Evolutionary conservation across 139 green algal genomes (phyloP).

Genomic region (Picochlorum sp.): DNA sequence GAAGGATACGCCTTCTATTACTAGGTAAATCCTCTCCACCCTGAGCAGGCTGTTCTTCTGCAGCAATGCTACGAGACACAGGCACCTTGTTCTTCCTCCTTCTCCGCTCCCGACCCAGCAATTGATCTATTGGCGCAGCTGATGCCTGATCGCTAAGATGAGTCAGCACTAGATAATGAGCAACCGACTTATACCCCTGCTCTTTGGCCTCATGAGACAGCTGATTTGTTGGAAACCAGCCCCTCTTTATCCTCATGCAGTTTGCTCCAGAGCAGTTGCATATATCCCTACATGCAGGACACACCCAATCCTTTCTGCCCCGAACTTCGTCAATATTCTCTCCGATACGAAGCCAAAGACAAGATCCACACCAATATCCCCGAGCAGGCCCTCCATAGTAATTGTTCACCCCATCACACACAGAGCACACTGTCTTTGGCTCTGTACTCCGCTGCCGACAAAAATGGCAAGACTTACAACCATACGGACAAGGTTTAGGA

Average conservation of each 20-base stretch:
- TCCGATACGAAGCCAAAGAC: slow-evolving; percentile 47
- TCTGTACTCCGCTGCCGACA: slow-evolving; percentile 53
- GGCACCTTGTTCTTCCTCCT: too few relatives aligned
- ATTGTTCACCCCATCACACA: slow-evolving; percentile 27
- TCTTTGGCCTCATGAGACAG: slow-evolving; percentile 37
- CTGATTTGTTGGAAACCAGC: slow-evolving; percentile 37
- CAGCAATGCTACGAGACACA: too few relatives aligned
- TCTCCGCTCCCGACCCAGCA: not conserved
- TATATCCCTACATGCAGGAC: slow-evolving; percentile 50
- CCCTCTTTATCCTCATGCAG: slow-evolving; percentile 32
- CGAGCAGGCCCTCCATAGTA: slow-evolving; percentile 22
- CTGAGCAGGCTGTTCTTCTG: too few relatives aligned
- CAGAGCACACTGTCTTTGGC: slow-evolving; percentile 42
- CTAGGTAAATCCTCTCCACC: too few relatives aligned
- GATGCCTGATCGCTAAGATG: slow-evolving; percentile 25
- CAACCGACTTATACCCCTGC: slow-evolving; percentile 49
- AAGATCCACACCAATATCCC: slow-evolving; percentile 45
- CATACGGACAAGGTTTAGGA: slow-evolving; percentile 22
- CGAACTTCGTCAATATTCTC: slow-evolving; percentile 52
- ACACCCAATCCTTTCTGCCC: slow-evolving; percentile 30
- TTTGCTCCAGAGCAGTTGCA: slow-evolving; percentile 55
- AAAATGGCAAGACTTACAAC: slow-evolving; percentile 53
- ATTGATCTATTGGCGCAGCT: slow-evolving; percentile 22
- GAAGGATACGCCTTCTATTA: too few relatives aligned
- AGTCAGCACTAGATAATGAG: slow-evolving; percentile 58